Evolutionary conservation across 2,329 filamentous ascomycete genomes (phyloP).

Genomic region (Alternaria sp.): DNA sequence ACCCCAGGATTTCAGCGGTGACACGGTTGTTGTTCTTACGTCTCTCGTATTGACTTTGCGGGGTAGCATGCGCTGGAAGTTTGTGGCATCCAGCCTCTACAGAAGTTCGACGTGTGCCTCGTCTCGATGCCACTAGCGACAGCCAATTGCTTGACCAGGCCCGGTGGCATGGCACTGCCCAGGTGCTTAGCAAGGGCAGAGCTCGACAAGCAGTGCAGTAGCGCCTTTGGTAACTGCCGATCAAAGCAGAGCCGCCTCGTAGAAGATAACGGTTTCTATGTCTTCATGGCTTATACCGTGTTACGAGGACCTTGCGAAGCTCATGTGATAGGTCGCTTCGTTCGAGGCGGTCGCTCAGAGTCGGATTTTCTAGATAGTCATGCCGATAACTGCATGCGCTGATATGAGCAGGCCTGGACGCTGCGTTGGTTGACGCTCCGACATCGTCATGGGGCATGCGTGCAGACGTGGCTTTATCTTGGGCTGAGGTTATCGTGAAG

Average conservation of each 20-base stretch:
- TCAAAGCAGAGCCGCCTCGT: conserved; percentile 7
- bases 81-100: background rate
- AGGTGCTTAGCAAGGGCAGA: background rate
- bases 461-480: conserved; percentile 32
- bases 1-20: conserved; percentile 7
- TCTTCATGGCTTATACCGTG: background rate
- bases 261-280: background rate
- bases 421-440: conserved; percentile 3
- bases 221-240: background rate
- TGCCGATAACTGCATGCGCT: background rate
- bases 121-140: background rate
- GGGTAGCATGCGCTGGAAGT: background rate
- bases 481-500: conserved; percentile 21
- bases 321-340: background rate
- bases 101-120: background rate
- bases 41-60: background rate
- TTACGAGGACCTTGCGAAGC: background rate
- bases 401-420: conserved; percentile 4
- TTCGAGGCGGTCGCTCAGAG: background rate
- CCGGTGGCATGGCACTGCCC: background rate
- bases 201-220: conserved; percentile 5
- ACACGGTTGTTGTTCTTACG: background rate
- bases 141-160: background rate
- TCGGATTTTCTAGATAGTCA: background rate
- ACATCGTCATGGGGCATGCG: conserved; percentile 18